phyloP scores from a whole-genome alignment of 768 basidiomycete species.

The Tricholoma sp. region DNA sequence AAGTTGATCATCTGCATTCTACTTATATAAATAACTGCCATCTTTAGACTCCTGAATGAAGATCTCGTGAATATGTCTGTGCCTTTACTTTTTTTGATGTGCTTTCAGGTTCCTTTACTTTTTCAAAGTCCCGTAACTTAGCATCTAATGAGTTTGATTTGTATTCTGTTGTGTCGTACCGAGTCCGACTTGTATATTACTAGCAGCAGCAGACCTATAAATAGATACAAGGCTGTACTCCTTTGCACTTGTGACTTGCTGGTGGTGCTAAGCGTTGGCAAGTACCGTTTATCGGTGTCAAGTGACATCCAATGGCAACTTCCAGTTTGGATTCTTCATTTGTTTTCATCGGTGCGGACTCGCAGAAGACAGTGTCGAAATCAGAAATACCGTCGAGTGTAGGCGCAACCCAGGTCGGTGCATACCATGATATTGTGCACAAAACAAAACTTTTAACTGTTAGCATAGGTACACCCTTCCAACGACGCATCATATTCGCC shows the following conservation, averaged over 20 bases:
- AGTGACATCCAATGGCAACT: slow-evolving; percentile 15
- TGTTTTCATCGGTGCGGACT: slow-evolving; percentile 35
- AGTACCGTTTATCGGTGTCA: no score
- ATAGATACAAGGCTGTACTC: no score
- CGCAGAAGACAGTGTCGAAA: background rate
- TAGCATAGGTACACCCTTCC: slow-evolving; percentile 41
- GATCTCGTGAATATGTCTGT: no score
- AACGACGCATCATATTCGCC: slow-evolving; percentile 35
- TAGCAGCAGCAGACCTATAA: no score
- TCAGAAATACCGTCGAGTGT: background rate
- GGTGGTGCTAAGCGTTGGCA: no score
- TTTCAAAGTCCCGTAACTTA: no score
- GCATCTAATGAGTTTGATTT: no score
- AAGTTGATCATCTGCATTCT: background rate
- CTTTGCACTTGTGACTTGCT: no score
- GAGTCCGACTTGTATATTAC: no score
- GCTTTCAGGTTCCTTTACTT: no score
- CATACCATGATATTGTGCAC: background rate
- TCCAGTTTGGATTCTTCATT: slow-evolving; percentile 45
- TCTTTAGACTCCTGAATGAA: background rate
- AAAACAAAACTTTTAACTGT: background rate
- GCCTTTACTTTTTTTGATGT: no score
- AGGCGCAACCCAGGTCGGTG: slow-evolving; percentile 5
- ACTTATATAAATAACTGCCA: background rate
- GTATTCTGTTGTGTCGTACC: no score